These are phyloP conservation scores for Astrocystis sublimbata DNA, from an alignment of 495 filamentous ascomycete species.

Conservation along the genomic window DNA sequence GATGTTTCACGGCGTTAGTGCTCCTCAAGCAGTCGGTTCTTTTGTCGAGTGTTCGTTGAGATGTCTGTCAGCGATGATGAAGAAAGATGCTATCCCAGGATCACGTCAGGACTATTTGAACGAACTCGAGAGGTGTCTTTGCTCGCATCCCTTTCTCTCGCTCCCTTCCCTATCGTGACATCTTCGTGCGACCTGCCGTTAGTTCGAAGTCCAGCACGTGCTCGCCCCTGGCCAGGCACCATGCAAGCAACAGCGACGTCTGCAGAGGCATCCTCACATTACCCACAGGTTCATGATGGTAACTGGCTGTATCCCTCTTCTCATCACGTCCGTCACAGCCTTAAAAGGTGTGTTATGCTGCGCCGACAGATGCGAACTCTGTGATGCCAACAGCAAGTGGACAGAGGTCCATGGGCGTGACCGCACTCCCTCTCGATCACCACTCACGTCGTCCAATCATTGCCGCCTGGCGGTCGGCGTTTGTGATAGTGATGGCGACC, in stretches of 20 bases:
- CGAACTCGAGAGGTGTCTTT: conserved; percentile 1
- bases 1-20: not conserved
- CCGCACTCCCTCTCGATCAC: not conserved
- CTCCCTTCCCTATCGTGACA: not conserved
- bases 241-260: not conserved
- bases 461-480: not conserved
- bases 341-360: conserved; percentile 1
- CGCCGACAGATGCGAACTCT: not conserved
- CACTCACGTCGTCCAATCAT: conserved; percentile 3
- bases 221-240: not conserved
- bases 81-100: no score
- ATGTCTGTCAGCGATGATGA: no score
- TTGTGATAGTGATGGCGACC: conserved; percentile 12
- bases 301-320: not conserved
- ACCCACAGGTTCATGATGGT: not conserved
- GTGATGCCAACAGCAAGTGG: conserved; percentile 5
- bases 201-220: not conserved
- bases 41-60: no score
- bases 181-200: not conserved
- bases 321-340: conserved; percentile 11
- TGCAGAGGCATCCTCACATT: not conserved
- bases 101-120: not conserved
- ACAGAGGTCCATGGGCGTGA: not conserved
- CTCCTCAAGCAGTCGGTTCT: not conserved
- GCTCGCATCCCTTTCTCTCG: not conserved